Percentiles rank a stretch among this genome's conserved stretches.
phyloP scores from a whole-genome alignment of 352 stramenopile species.

The Bremia lactucae region DNA sequence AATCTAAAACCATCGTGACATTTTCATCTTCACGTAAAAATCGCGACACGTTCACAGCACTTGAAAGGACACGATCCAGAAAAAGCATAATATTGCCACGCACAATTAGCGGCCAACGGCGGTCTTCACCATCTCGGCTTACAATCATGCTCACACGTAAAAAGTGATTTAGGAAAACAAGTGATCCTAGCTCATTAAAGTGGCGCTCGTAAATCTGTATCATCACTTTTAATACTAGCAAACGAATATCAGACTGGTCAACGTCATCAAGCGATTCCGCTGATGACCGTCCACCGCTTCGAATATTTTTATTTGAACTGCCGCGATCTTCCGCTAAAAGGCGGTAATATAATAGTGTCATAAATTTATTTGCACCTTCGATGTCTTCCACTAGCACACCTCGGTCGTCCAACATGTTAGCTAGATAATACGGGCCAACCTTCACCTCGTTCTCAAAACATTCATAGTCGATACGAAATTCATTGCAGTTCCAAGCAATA shows the following conservation, averaged over 20 bases:
- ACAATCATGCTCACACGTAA: constrained; percentile 72
- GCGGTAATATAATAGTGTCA: constrained; percentile 82
- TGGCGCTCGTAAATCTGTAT: constrained; percentile 80
- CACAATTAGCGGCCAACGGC: constrained; percentile 59
- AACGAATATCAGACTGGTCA: constrained; percentile 59
- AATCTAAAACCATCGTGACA: constrained; percentile 61
- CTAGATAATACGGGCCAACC: constrained; percentile 76
- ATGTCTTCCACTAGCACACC: constrained; percentile 74
- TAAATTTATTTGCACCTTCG: constrained; percentile 64
- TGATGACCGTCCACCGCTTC: constrained; percentile 13
- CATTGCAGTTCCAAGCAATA: constrained; percentile 80
- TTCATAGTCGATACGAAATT: constrained; percentile 72
- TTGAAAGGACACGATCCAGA: constrained; percentile 71
- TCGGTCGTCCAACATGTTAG: constrained; percentile 70
- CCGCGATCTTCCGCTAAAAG: constrained; percentile 55
- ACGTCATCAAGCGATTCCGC: constrained; percentile 29
- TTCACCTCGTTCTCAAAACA: constrained; percentile 66
- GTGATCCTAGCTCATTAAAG: constrained; percentile 60
- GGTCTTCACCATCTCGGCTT: constrained; percentile 26
- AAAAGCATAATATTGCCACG: constrained; percentile 80
- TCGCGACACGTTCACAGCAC: constrained; percentile 64
- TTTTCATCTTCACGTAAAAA: constrained; percentile 69
- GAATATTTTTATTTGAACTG: constrained; percentile 9
- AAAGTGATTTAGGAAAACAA: constrained; percentile 78
- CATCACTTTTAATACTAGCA: constrained; percentile 82